Conservation (phyloP, 345 rosid species). For the Cardiospermum halicacabum region DNA sequence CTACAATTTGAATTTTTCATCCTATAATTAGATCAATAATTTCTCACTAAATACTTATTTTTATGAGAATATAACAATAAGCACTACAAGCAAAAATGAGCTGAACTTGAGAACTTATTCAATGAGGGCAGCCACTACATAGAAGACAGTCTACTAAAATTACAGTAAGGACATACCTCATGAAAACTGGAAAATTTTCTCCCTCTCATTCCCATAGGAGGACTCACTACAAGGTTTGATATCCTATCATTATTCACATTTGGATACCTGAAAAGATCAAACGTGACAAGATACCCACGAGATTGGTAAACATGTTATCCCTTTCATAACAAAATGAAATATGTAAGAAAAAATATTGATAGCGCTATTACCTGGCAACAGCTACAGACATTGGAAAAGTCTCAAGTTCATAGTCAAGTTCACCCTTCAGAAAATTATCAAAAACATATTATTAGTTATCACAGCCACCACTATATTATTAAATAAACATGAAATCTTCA, state of each 20-base stretch:
- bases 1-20: too few relatives aligned
- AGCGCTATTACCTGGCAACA: constrained; percentile 26
- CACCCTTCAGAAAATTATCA: constrained; percentile 34
- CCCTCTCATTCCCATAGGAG: constrained; percentile 24
- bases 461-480: not conserved
- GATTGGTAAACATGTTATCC: not conserved
- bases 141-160: not conserved
- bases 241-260: constrained; percentile 26
- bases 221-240: constrained; percentile 24
- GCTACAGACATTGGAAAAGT: constrained; percentile 38
- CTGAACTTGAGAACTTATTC: not conserved
- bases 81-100: not conserved
- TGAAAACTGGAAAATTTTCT: constrained; percentile 20
- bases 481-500: not conserved
- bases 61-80: not conserved
- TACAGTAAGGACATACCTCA: constrained; percentile 32
- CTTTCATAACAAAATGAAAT: not conserved
- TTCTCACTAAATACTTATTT: not conserved
- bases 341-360: not conserved
- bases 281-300: not conserved
- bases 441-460: constrained; percentile 9
- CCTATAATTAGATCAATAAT: not conserved
- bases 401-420: constrained; percentile 35
- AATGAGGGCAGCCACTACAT: not conserved
- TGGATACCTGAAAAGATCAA: constrained; percentile 25